Evolutionary conservation across 495 filamentous ascomycete genomes (phyloP), one percentile per base, ranked within the genome.

Genomic region (Staphylotrichum tortipilum): DNA sequence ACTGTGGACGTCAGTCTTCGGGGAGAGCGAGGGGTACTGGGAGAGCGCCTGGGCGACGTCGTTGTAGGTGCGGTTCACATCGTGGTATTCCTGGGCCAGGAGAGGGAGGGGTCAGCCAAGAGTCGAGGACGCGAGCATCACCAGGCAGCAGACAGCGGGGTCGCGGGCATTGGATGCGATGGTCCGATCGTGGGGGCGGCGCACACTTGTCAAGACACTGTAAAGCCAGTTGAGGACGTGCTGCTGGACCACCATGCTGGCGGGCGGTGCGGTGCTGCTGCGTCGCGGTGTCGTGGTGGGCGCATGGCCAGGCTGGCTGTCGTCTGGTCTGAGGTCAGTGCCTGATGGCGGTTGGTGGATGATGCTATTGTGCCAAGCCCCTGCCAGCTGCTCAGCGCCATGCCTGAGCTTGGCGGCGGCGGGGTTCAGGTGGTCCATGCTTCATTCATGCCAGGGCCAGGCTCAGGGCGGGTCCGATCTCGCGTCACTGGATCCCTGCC

Each of bases 1-100:
- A 95, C 90, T 97, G 68, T 97, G 94, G 43, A 97, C 92, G 63
- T 95, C 88, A 33, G 94, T 98, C 53, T 86, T 80, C n/a, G 90
- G 88, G 3, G 83, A 83, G 23, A 98, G 77, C 7, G 86, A 85
- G 10, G 89, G 84, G 60, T 91, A 88, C 50, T 88, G 78, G 8
- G 85, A 80, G 21, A 98, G 80, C 24, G 81, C 79, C 62, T 85
- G 83, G 56, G 84, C 89, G 55, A 94, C 83, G 65, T 97, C 91
- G 63, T 84, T 83, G 70, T 96, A 96, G 47, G 90, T 88, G 26
- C 89, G 86, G 60, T 89, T 89, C 40, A 88, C 81, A 70, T 96
- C 88, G 55, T 80, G 82, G 61, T 98, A 97, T 77, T 95, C 88
- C 91, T 96, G 58, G 54, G 26, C 33, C 23, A 9, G 21, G 39